A percentile compares a stretch with the other conserved stretches of the same genome.
These are phyloP conservation scores for Saturnispora dispora DNA, from an alignment of 805 yeast species.

Conservation along the genomic window DNA sequence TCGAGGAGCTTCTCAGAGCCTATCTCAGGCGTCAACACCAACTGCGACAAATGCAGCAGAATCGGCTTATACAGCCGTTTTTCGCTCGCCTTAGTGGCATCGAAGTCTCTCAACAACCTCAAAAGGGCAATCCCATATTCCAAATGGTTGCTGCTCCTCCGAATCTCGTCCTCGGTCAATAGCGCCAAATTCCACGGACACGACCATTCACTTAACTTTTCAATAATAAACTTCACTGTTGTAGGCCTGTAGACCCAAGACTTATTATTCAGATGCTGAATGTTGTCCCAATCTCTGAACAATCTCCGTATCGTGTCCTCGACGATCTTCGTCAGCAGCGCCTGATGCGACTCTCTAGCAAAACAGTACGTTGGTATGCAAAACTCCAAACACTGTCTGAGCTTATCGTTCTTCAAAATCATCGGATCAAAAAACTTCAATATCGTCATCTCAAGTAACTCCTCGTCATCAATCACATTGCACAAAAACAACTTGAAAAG, in stretches of 20 bases:
- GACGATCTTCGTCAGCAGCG: slow-evolving; percentile 50
- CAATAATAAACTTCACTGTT: slow-evolving; percentile 47
- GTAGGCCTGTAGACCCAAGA: slow-evolving; percentile 21
- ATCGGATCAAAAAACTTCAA: slow-evolving; percentile 68
- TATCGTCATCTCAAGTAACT: slow-evolving; percentile 60
- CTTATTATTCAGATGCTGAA: slow-evolving; percentile 29
- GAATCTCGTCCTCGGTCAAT: slow-evolving; percentile 32
- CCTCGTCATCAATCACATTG: slow-evolving; percentile 63
- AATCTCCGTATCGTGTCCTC: slow-evolving; percentile 58
- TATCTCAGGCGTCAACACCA: slow-evolving; percentile 31
- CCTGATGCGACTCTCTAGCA: slow-evolving; percentile 66
- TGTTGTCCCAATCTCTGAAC: slow-evolving; percentile 33
- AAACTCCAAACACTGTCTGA: slow-evolving; percentile 74
- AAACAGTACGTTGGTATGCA: slow-evolving; percentile 84
- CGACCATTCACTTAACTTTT: slow-evolving; percentile 76
- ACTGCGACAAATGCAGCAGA: slow-evolving; percentile 39
- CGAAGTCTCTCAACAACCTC: slow-evolving; percentile 37
- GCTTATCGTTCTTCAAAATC: slow-evolving; percentile 50
- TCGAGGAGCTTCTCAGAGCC: slow-evolving; percentile 18
- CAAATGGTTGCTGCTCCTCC: slow-evolving; percentile 43
- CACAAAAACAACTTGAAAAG: slow-evolving; percentile 74
- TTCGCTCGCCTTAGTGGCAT: slow-evolving; percentile 39
- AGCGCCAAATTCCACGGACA: slow-evolving; percentile 63
- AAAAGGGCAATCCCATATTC: slow-evolving; percentile 48
- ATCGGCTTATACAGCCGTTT: slow-evolving; percentile 46